Conservation (phyloP, 2,329 filamentous ascomycete species). For the Botryotinia narcissicola region DNA sequence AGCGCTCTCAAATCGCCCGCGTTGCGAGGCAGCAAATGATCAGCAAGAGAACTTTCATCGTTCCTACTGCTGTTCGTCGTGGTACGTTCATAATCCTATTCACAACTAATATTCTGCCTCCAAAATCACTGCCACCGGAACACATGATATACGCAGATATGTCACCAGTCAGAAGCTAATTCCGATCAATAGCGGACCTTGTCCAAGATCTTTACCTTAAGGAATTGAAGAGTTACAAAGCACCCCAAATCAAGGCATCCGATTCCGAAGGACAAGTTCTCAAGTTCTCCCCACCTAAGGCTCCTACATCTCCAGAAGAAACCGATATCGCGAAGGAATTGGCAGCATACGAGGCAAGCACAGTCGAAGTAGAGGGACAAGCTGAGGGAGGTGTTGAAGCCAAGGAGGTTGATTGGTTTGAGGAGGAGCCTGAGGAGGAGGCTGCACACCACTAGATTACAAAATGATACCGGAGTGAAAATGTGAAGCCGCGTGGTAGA, state of each 20-base stretch:
- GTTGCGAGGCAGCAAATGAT: conserved; percentile 37
- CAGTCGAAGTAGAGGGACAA: conserved; percentile 91
- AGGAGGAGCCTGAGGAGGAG: conserved; percentile 65
- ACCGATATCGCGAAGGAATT: conserved; percentile 86
- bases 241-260: conserved; percentile 74
- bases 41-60: conserved; percentile 39
- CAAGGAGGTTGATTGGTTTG: conserved; percentile 70
- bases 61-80: conserved; percentile 39
- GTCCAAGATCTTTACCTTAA: conserved; percentile 97
- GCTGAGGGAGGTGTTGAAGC: conserved; percentile 60
- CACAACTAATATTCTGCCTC: neutral
- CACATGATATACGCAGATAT: neutral
- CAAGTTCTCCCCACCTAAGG: conserved; percentile 75
- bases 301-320: conserved; percentile 90
- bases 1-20: conserved; percentile 41
- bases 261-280: conserved; percentile 91
- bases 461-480: neutral
- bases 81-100: conserved; percentile 32
- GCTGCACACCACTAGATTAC: conserved; percentile 34
- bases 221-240: conserved; percentile 95
- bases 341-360: conserved; percentile 90
- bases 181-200: conserved; percentile 70
- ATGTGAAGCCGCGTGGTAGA: neutral
- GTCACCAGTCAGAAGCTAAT: conserved; percentile 27
- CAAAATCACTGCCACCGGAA: neutral